Evolutionary conservation across 2,329 filamentous ascomycete species (phyloP), one percentile per base, ranked within the genome.

Genomic region (Chaetomiaceae sp.): DNA sequence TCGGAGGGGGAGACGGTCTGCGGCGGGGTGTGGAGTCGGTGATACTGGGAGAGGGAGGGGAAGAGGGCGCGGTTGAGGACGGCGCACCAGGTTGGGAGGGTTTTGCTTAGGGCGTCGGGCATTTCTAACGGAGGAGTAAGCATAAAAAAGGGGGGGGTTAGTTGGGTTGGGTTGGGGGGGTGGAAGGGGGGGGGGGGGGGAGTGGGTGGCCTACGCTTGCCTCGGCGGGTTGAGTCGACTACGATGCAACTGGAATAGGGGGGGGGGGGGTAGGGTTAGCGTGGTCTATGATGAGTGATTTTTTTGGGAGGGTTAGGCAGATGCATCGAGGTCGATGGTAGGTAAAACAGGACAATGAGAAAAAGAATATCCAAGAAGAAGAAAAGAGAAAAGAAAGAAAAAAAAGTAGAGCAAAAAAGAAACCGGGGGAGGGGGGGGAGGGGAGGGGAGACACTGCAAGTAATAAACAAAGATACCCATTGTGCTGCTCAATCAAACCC

Each of bases 91-190:
- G 96, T 88, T 2, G 94, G 92, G 23, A 97, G 77, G 0, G 94
- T 97, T 69, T 96, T 96, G 62, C 87, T 90, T 16, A 99, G 78
- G 14, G 94, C 91, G 71, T 99, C 94, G 1, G 94, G 92, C 84
- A 97, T 95, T 62, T 81, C 84, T 86, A n/a, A n/a, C n/a, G n/a
- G n/a, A n/a, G n/a, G n/a, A n/a, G n/a, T n/a, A n/a, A n/a, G n/a
- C n/a, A n/a, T n/a, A n/a, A n/a, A n/a, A n/a, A 58, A 16, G 16
- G 27, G 8, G 42, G 34, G 23, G 20, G 38, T 36, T 37, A n/a
- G n/a, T n/a, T n/a, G n/a, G n/a, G 20, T 14, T 41, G 27, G 9
- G 16, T 16, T 18, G 16, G 20, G 6, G 29, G 14, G 13, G 46
- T 14, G 33, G 33, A 13, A 4, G 16, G 20, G 30, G 29, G 7